Evolutionary conservation across 1,139 yeast genomes (phyloP), one percentile per base, ranked within the genome.

Genomic region (Hansenula anomala): DNA sequence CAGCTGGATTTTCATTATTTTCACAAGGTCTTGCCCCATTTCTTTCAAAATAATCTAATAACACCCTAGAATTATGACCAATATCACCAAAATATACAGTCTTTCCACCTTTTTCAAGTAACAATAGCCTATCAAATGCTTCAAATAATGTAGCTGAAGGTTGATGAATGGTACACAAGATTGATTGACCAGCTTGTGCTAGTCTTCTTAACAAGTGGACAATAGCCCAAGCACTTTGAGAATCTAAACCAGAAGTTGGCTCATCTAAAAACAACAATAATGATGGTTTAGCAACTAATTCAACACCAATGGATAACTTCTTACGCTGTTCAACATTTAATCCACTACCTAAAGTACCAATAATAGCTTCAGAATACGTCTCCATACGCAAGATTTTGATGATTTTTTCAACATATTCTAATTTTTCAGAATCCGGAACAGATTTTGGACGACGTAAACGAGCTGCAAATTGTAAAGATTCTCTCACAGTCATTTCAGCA

Each of bases 211-310:
- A 51, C 34, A 73, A 56, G 46, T 69, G 68, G 34, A 71, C 61
- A 51, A 73, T 71, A 25, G 78, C 64, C 76, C 76, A 71, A 8
- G 79, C 67, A 8, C 76, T 67, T 60, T 84, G 92, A 25, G 94
- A 83, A 57, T 85, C 95, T 48, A 85, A 69, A 57, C 95, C 95
- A 12, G 95, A 85, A 17, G 95, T 85, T 11, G 95, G 95, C 59
- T 86, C 95, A 63, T 85, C 95, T 59, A 84, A 71, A 60, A 84
- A 83, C 43, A 83, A 64, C 44, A 84, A 66, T n/a, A n/a, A n/a
- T n/a, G n/a, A n/a, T n/a, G n/a, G n/a, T n/a, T n/a, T n/a, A n/a
- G n/a, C n/a, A n/a, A 85, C 92, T 40, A 84, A 67, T 56, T 84
- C 94, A 45, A 84, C 92, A 50, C 90, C 86, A 59, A 80, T 78